Base-by-base conservation (phyloP, 2,329 filamentous ascomycete genomes). In the Epichloe amarillans region DNA sequence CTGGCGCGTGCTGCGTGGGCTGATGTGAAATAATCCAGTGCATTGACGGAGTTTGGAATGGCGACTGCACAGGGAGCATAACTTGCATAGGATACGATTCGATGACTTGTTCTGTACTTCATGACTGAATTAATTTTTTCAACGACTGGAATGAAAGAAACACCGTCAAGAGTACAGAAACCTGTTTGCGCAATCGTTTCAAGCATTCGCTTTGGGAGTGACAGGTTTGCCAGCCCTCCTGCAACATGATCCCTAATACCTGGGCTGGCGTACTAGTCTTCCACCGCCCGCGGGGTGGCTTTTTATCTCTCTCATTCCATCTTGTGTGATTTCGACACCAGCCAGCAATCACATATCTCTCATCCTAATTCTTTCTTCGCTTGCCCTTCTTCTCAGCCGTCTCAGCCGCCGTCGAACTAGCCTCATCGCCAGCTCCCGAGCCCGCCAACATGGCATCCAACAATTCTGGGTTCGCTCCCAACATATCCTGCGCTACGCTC, bases 1-100 rank as follows among this genome's bases (percentile, higher is more conserved):
- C 56, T 62, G 52, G 75, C 76, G 4, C 69, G 75, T 50, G 66
- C 65, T 47, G 70, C 69, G 6, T 81, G 77, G 77, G 64, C 63
- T n/a, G 62, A 65, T 35, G 53, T 69, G 48, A 67, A 63, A 49
- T 63, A 43, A 39, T 49, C 26, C 43, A 39, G 41, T 36, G 47
- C 43, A 52, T 50, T 33, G 35, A n/a, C 12, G 44, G 51, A 49
- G 21, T 49, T 45, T 49, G 26, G 47, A 46, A 46, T 23, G 30
- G 44, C 12, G 40, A 47, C 35, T 26, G 21, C 26, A 37, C 37
- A 4, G 21, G 40, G 12, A 33, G 21, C 23, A 45, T 23, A 30
- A n/a, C 21, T n/a, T 12, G 17, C 26, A 45, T 17, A 35, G 42
- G 19, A 42, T 26, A 42, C 12, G 6, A 30, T 11, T 42, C 40